Conservation (phyloP, 1,139 yeast species). For the Yamadazyma oceani region DNA sequence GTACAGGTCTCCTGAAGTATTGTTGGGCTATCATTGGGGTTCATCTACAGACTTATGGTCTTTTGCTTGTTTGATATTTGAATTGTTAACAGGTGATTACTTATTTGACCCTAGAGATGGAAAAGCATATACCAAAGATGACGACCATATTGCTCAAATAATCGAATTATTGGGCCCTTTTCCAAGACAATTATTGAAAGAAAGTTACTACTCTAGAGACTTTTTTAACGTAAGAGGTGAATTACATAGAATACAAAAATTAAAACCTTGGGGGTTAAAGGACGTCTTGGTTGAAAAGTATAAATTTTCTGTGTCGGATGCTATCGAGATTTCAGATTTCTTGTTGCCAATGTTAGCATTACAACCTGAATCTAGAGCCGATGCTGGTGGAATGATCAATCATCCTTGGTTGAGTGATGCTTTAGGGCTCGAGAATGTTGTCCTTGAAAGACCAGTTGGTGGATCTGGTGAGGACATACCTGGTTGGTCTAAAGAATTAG, state of each 20-base stretch:
- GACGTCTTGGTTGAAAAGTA: constrained; percentile 57
- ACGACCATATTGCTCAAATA: constrained; percentile 51
- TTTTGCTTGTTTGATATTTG: constrained; percentile 47
- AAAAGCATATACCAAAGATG: constrained; percentile 46
- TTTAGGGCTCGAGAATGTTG: constrained; percentile 56
- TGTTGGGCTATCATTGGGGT: constrained; percentile 52
- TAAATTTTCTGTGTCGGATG: constrained; percentile 54
- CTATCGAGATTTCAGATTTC: constrained; percentile 60
- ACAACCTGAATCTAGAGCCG: constrained; percentile 71
- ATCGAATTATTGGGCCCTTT: constrained; percentile 47
- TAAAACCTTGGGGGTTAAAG: constrained; percentile 51
- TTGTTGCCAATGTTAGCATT: constrained; percentile 70
- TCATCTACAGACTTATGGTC: constrained; percentile 52
- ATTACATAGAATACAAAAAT: constrained; percentile 55
- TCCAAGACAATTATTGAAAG: constrained; percentile 45
- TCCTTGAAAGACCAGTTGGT: constrained; percentile 57
- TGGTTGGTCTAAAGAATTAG: constrained; percentile 62
- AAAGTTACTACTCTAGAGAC: constrained; percentile 43
- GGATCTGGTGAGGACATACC: constrained; percentile 70
- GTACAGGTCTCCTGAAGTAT: constrained; percentile 48
- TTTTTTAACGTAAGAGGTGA: constrained; percentile 52
- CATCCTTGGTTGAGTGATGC: constrained; percentile 79
- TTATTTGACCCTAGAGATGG: constrained; percentile 51
- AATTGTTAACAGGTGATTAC: constrained; percentile 49
- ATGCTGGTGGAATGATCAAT: constrained; percentile 77